A percentile compares a stretch with the other conserved stretches of the same genome.
Conservation (phyloP, 768 basidiomycete genomes). For the Mrakia hoshinonis region DNA sequence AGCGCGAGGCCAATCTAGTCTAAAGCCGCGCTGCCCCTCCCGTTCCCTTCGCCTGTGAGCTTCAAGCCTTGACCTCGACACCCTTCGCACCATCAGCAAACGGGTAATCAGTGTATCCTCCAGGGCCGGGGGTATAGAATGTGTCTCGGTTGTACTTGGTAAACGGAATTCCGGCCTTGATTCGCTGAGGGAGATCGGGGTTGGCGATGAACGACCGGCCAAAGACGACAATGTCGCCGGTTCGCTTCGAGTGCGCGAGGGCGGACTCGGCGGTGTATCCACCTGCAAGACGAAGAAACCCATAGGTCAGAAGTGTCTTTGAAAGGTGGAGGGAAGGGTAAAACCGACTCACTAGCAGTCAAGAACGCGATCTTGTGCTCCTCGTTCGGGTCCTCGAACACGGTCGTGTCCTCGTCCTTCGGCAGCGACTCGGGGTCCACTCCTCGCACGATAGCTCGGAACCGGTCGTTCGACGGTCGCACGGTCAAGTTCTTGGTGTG, state of each 20-base stretch:
- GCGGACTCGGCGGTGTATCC: slow-evolving; percentile 20
- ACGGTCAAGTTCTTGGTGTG: background rate
- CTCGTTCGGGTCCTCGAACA: slow-evolving; percentile 30
- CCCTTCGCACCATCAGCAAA: background rate
- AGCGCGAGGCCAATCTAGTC: no score
- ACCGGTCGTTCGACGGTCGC: slow-evolving; percentile 15
- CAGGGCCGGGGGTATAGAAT: slow-evolving; percentile 31
- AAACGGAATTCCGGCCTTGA: slow-evolving; percentile 22
- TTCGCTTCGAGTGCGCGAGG: slow-evolving; percentile 27
- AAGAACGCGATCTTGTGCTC: slow-evolving; percentile 27
- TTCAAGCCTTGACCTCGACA: no score
- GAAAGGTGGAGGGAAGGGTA: background rate
- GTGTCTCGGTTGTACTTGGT: slow-evolving; percentile 31
- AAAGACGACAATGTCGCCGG: slow-evolving; percentile 32
- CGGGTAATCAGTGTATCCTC: slow-evolving; percentile 32
- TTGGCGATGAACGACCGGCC: slow-evolving; percentile 32
- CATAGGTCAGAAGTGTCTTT: no score
- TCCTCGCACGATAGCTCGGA: slow-evolving; percentile 33
- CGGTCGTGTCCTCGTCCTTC: slow-evolving; percentile 5
- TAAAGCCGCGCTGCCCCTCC: no score
- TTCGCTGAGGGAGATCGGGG: slow-evolving; percentile 32
- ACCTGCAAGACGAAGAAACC: no score
- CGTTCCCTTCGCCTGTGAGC: no score
- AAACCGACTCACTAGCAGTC: slow-evolving; percentile 29
- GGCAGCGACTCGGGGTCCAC: slow-evolving; percentile 20